Base-by-base conservation (phyloP, 1,284 basidiomycete species). In the Paramarasmius palmivorus region DNA sequence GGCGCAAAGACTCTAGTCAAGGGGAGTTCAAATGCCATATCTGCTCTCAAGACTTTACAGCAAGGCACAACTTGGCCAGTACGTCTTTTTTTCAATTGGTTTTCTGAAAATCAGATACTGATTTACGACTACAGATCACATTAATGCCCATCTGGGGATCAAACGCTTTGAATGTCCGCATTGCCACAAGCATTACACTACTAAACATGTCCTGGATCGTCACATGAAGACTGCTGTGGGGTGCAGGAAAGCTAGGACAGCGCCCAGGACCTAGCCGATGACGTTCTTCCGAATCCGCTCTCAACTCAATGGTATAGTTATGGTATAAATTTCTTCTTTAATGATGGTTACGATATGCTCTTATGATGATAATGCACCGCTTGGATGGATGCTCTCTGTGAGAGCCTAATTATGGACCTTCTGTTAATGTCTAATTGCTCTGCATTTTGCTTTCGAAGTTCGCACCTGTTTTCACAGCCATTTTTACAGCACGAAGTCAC, bases 41-140 rank as follows among this genome's bases (percentile, higher is more conserved):
- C 1, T 53, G 51, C 22, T 17, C 15, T 6, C 41, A 35, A 6
- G 41, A 41, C 20, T 53, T 53, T 38, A 53, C 51, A 8, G 51
- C 51, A 4, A 53, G 38, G 34, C 51, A 53, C n/a, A 53, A 53
- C 23, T 32, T 53, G 19, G 36, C 32, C 2, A 53, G 51, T 47
- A 29, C 29, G 51, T 47, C 41, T 8, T 32, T 46, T n/a, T 36
- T 17, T 20, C 4, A 10, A 17, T 29, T 19, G 5, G 4, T 14
- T 9, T 44, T 17, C 8, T 26, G 12, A 41, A 10, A 19, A 2
- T 20, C 32, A 22, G 17, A 35, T 7, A 4, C 19, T 32, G 5
- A 17, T 9, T 6, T 10, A 23, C 32, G 2, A 8, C 5, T 14
- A 19, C 19, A 52, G 50, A 52, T 17, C 50, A 52, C 20, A 14